A percentile compares a stretch with the other conserved stretches of the same genome.
These are phyloP conservation scores for Coemansia sp. DNA, from an alignment of 192 early-diverging fungal genomes.

Conservation along the genomic window DNA sequence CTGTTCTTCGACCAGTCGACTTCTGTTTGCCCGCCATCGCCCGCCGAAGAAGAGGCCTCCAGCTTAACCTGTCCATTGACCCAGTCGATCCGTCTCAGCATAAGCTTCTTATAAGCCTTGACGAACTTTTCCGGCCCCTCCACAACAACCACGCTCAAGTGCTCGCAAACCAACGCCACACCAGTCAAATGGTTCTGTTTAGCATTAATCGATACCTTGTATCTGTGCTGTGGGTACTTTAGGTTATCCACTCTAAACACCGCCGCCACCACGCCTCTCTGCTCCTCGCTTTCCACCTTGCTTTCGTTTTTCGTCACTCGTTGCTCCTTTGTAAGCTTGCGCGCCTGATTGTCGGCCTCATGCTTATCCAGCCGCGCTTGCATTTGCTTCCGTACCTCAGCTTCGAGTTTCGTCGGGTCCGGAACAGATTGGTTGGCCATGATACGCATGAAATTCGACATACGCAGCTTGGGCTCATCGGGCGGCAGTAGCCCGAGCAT, in stretches of 20 bases:
- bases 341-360: constrained; percentile 77
- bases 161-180: constrained; percentile 70
- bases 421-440: constrained; percentile 93
- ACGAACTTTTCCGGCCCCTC: constrained; percentile 91
- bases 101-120: constrained; percentile 93
- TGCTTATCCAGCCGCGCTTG: constrained; percentile 76
- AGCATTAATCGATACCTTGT: constrained; percentile 92
- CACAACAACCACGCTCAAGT: constrained; percentile 80
- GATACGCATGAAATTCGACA: constrained; percentile 94
- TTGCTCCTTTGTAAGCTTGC: constrained; percentile 89
- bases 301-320: constrained; percentile 70
- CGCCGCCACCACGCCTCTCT: constrained; percentile 71
- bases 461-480: constrained; percentile 87
- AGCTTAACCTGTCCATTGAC: constrained; percentile 46
- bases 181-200: constrained; percentile 85
- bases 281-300: constrained; percentile 76
- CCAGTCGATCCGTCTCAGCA: constrained; percentile 97
- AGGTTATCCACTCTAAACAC: constrained; percentile 78
- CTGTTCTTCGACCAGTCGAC: constrained; percentile 63
- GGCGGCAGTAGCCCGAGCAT: constrained; percentile 89
- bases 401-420: constrained; percentile 94
- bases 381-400: constrained; percentile 87
- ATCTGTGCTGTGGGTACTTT: constrained; percentile 77
- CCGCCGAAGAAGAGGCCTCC: constrained; percentile 36
- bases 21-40: constrained; percentile 14